Base-by-base conservation (phyloP, 768 basidiomycete genomes). In the Sporobolomyces roseus region DNA sequence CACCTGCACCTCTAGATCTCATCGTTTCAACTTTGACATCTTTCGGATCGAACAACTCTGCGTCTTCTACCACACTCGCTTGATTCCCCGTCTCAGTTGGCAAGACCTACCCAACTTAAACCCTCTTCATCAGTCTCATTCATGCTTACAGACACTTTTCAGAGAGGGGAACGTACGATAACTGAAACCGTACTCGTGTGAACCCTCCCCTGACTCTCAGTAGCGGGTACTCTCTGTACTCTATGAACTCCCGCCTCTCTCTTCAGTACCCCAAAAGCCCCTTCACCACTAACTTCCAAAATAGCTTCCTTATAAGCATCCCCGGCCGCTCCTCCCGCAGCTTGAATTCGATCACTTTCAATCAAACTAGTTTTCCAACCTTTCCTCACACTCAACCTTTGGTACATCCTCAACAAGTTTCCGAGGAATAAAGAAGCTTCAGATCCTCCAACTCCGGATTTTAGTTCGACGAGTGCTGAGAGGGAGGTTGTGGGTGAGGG, bases 191-290 rank as follows among this genome's bases (percentile, higher is more conserved):
- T 94, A 74, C 91, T 93, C 0, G 94, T 94, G 76, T 98, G 96
- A 33, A 90, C 85, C 55, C 94, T 81, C 8, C 94, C 94, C 66
- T 85, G 86, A 3, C 87, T 81, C 74, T 97, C 94, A 5, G 93
- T 98, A 13, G 86, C 86, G 1, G 96, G 96, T 1, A 98, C 90
- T 48, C 96, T 80, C 80, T 98, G 94, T 0, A 99, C 92, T 3
- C 96, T 83, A 80, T 98, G 96, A 0, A 99, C 92, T 3, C 96
- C 96, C 66, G 89, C 92, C 78, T 99, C 96, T 86, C 88, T 93
- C 43, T 87, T 81, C 61, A 98, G 77, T 1, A 81, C 78, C 66
- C 93, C 93, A 74, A 89, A 97, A 14, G 85, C 86, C 0, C 88
- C 87, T 2, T 83, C 79, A 0, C 91, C 90, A 67, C 87, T 86